phyloP scores from a whole-genome alignment of 169 alveolate genomes.

The Plasmodium blacklocki region DNA sequence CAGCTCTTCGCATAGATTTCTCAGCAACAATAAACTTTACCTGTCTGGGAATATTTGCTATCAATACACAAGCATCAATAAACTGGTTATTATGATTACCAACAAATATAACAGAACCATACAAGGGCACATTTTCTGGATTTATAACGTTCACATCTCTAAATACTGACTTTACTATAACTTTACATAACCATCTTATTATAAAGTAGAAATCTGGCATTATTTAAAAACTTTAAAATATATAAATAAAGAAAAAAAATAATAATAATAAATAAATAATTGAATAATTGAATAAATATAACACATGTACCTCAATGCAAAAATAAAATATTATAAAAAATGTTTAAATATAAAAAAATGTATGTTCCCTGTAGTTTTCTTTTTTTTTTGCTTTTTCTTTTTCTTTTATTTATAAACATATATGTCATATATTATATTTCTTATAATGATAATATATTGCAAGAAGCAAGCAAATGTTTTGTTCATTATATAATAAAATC shows the following conservation, averaged over 20 bases:
- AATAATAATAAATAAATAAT: slow-evolving; percentile 1
- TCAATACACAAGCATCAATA: slow-evolving; percentile 91
- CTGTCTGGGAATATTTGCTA: slow-evolving; percentile 92
- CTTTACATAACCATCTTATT: slow-evolving; percentile 73
- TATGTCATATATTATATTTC: too few relatives aligned
- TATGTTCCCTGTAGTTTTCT: too few relatives aligned
- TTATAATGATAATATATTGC: too few relatives aligned
- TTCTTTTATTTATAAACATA: too few relatives aligned
- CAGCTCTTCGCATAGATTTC: slow-evolving; percentile 84
- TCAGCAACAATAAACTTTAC: slow-evolving; percentile 90
- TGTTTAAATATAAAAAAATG: slow-evolving; percentile 12
- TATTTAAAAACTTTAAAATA: slow-evolving; percentile 14
- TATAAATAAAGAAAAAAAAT: slow-evolving; percentile 2
- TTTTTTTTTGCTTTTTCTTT: too few relatives aligned
- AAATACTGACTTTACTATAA: slow-evolving; percentile 67
- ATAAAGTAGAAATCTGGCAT: slow-evolving; percentile 65
- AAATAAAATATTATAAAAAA: neutral
- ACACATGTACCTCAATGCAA: neutral
- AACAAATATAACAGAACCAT: slow-evolving; percentile 92
- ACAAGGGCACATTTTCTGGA: slow-evolving; percentile 92
- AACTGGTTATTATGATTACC: slow-evolving; percentile 94
- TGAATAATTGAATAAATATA: neutral
- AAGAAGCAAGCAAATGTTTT: too few relatives aligned
- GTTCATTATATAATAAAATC: too few relatives aligned
- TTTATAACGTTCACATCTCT: slow-evolving; percentile 87